A percentile compares a stretch with the other conserved stretches of the same genome.
These are phyloP conservation scores for Jacaranda mimosifolia DNA, from an alignment of 257 asterid species.

Conservation along the genomic window DNA sequence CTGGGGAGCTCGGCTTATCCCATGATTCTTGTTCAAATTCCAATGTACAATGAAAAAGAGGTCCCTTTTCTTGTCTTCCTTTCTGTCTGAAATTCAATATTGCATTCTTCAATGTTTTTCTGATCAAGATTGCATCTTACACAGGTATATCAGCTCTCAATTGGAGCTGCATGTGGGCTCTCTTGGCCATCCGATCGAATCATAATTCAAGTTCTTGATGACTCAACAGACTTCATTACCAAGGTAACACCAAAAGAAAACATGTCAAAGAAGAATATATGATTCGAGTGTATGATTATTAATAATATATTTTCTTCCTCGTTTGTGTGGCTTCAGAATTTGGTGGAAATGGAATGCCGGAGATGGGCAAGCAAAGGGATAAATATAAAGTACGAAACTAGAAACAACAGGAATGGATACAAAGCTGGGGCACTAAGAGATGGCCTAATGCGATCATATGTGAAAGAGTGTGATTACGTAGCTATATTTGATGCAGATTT, in stretches of 20 bases:
- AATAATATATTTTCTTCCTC: no score
- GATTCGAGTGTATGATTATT: no score
- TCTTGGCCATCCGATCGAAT: slow-evolving; percentile 96
- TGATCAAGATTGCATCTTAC: neutral
- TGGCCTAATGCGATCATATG: slow-evolving; percentile 77
- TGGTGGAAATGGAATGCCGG: slow-evolving; percentile 92
- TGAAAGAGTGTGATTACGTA: slow-evolving; percentile 82
- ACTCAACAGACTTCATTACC: slow-evolving; percentile 78
- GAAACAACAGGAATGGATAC: slow-evolving; percentile 90
- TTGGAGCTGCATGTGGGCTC: slow-evolving; percentile 97
- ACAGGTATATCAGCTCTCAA: slow-evolving; percentile 89
- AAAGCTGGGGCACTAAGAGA: slow-evolving; percentile 94
- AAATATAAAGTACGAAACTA: slow-evolving; percentile 85
- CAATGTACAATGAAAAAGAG: slow-evolving; percentile 97
- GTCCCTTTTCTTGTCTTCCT: slow-evolving; percentile 34
- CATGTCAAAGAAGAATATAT: no score
- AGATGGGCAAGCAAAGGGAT: slow-evolving; percentile 96
- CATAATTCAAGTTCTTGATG: slow-evolving; percentile 89
- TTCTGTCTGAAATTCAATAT: neutral
- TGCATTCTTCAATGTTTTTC: neutral
- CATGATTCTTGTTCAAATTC: slow-evolving; percentile 90
- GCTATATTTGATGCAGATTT: slow-evolving; percentile 95
- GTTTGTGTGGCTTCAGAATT: slow-evolving; percentile 48
- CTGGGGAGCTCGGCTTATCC: slow-evolving; percentile 80
- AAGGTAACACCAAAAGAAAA: slow-evolving; percentile 48